These are phyloP conservation scores for Microdochium nivale DNA, from an alignment of 2,329 filamentous ascomycete genomes.

Conservation along the genomic window DNA sequence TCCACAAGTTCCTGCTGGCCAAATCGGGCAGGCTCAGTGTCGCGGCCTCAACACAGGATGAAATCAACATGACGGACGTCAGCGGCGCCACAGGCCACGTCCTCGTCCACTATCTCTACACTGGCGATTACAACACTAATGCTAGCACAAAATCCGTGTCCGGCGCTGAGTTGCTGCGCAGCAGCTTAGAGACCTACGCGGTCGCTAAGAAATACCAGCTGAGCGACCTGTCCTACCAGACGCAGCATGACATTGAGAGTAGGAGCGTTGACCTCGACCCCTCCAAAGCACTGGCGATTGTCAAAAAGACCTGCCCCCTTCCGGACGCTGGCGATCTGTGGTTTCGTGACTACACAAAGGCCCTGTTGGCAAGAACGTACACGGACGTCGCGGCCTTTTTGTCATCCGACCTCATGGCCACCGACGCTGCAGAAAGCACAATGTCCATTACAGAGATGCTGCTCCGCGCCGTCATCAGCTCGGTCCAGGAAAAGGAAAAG, in stretches of 20 bases:
- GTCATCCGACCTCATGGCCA: not conserved
- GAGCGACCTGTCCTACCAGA: not conserved
- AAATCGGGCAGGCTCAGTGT: not conserved
- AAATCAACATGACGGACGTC: not conserved
- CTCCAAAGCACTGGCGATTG: not conserved
- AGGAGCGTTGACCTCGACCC: not conserved
- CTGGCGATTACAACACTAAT: not conserved
- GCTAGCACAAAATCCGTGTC: not conserved
- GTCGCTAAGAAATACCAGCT: not conserved
- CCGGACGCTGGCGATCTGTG: not conserved
- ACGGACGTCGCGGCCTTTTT: not conserved
- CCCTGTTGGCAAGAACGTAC: not conserved
- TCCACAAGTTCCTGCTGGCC: not conserved
- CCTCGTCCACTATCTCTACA: not conserved
- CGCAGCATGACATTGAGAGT: not conserved
- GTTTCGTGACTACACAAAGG: not conserved
- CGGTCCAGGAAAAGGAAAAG: not conserved
- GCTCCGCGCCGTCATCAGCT: not conserved
- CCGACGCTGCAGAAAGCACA: not conserved
- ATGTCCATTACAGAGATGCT: not conserved
- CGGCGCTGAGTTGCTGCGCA: not conserved
- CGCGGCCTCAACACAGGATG: not conserved
- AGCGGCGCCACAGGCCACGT: not conserved
- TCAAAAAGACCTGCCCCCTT: not conserved
- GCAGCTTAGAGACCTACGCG: not conserved